Conservation (phyloP, 371 early-diverging fungal genomes). For the Apophysomyces trapeziformis region DNA sequence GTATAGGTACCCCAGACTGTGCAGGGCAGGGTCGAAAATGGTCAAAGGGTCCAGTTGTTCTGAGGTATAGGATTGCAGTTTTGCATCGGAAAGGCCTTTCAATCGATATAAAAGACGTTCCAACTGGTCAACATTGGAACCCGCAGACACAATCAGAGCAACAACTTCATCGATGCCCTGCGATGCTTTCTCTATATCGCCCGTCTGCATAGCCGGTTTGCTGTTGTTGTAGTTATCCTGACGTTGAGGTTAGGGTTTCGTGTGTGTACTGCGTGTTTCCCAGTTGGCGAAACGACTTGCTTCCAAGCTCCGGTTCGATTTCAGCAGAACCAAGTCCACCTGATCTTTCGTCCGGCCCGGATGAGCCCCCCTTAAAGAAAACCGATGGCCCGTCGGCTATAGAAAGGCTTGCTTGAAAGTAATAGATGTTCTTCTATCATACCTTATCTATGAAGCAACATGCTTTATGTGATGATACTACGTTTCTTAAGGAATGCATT, state of each 20-base stretch:
- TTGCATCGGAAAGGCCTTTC: slow-evolving; percentile 36
- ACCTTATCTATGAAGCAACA: too few species aligned
- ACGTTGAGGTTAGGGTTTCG: not conserved
- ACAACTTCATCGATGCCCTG: slow-evolving; percentile 44
- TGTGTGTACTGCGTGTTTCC: not conserved
- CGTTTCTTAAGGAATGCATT: too few species aligned
- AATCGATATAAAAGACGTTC: slow-evolving; percentile 19
- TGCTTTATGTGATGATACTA: too few species aligned
- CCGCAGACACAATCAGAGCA: slow-evolving; percentile 38
- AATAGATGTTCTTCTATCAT: too few species aligned
- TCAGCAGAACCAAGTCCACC: too few species aligned
- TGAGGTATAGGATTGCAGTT: slow-evolving; percentile 37
- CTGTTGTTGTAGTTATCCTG: too few species aligned
- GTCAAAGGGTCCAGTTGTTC: slow-evolving; percentile 61
- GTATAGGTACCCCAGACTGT: slow-evolving; percentile 63
- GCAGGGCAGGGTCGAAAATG: slow-evolving; percentile 53
- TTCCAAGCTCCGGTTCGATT: too few species aligned
- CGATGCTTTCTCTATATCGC: slow-evolving; percentile 6
- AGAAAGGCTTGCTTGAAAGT: too few species aligned
- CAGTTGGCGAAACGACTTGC: not conserved
- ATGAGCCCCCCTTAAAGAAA: too few species aligned
- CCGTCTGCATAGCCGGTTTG: not conserved
- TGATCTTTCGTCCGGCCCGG: too few species aligned
- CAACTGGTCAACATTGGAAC: slow-evolving; percentile 22
- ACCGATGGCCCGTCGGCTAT: too few species aligned